Evolutionary conservation across 495 filamentous ascomycete genomes (phyloP), one percentile per base, ranked within the genome.

Genomic region (Bacidia rubella): DNA sequence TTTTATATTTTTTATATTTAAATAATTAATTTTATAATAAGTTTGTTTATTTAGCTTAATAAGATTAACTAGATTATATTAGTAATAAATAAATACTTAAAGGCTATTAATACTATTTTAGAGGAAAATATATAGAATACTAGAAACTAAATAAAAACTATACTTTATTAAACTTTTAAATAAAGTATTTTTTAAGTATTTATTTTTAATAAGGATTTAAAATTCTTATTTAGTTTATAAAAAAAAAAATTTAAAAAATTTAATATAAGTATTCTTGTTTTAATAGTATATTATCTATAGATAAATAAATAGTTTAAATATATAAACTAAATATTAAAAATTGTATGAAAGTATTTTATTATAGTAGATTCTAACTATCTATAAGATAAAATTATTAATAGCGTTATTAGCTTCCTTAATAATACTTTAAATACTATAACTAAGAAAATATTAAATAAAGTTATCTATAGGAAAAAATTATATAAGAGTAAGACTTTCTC

Each of bases 31-130:
- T 44, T 44, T 44, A 44, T 44, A 17, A 29, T 32, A 38, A 39
- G 17, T 27, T 38, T 32, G 17, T 22, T 38, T n/a, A 32, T 45
- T 11, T 11, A 17, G 9, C 39, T 54, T 52, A 51, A 22, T 17
- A 45, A 23, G 2, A 2, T 54, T 40, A 50, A 54, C 39, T 38
- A 50, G 19, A 12, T 48, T 51, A 19, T 45, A 32, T 51, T 51
- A 35, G 24, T 39, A 26, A 49, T 22, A 39, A 32, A 50, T 25
- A 39, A 38, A 54, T 42, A 35, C n/a, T 35, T 52, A 24, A 49
- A 35, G 21, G 5, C 51, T 26, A 22, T 45, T 44, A 44, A 44
- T 9, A 17, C 5, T 44, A 44, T 44, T 9, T 20, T 44, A 9
- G n/a, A 44, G 29, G 15, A 27, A 44, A 20, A 44, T 44, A 44